A percentile compares a stretch with the other conserved stretches of the same genome.
Evolutionary conservation across 2,329 filamentous ascomycete species (phyloP).

Genomic region (Xylaria sp.): DNA sequence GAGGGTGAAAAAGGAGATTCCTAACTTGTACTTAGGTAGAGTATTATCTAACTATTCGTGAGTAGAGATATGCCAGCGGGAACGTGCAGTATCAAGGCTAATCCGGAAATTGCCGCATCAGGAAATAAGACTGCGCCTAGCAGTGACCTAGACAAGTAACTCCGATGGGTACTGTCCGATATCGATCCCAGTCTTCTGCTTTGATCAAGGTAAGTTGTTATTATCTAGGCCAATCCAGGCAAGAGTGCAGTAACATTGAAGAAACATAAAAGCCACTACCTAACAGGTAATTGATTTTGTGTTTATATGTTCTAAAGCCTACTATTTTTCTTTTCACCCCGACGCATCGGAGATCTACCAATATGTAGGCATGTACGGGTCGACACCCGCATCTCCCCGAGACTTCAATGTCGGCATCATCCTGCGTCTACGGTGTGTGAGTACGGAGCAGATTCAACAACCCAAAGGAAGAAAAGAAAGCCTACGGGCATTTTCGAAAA

Average conservation of each 20-base stretch:
- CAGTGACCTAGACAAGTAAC: conserved; percentile 32
- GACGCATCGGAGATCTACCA: background rate
- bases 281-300: background rate
- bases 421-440: background rate
- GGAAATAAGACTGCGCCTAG: conserved; percentile 13
- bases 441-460: background rate
- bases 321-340: background rate
- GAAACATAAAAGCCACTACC: background rate
- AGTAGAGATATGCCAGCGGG: background rate
- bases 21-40: background rate
- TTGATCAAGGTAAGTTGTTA: background rate
- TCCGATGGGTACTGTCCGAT: conserved; percentile 20
- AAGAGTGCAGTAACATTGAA: background rate
- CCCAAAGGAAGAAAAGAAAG: background rate
- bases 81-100: background rate
- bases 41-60: background rate
- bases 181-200: background rate
- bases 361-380: background rate
- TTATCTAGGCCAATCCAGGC: background rate
- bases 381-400: background rate
- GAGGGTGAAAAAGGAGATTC: background rate
- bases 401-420: background rate
- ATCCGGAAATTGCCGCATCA: conserved; percentile 30
- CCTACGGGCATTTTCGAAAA: background rate
- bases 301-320: background rate